Evolutionary conservation across 768 basidiomycete genomes (phyloP), one percentile per base, ranked within the genome.

Genomic region (Tylopilus vinaceipallidus): DNA sequence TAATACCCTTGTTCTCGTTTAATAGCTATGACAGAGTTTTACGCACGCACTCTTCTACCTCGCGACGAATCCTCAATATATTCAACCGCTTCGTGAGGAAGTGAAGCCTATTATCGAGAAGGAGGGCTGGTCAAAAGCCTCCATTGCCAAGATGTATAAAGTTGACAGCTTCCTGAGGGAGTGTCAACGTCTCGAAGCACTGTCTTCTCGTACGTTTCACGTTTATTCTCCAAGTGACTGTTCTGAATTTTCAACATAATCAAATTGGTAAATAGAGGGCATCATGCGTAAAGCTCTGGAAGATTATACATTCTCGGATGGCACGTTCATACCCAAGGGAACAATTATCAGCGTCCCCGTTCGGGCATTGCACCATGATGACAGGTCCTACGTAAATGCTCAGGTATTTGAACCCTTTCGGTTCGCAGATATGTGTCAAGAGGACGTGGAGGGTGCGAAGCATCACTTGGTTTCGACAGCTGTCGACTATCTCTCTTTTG

Each of bases 81-180:
- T 52, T 3, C 41, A 38, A 20, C 40, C 51, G 0, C 51, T 52
- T 38, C 47, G 51, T 8, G 50, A 52, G 13, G 50, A 49, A 14
- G 53, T 54, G 1, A 53, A 55, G 7, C 8, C 2, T 2, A 30
- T 44, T 20, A 13, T 49, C 0, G 17, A 34, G 30, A 26, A 39
- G 36, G 46, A 49, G 2, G 53, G 37, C 14, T 55, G 54, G 54
- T 24, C 47, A 0, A 50, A 50, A 12, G n/a, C 0, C 10, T 26
- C 41, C n/a, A 9, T 53, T n/a, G 6, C n/a, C 16, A 50, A 50
- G 19, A 53, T 53, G 52, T 24, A 29, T 9, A 53, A 49, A 13
- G 9, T 49, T 5, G 52, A 53, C 5, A 50, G 47, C 47, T 50
- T 53, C 36, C 24, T 55, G 7, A 55, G 11, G 26, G 54, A 56